These are phyloP conservation scores for Entomortierella lignicola DNA, from an alignment of 192 early-diverging fungal genomes.

Conservation along the genomic window DNA sequence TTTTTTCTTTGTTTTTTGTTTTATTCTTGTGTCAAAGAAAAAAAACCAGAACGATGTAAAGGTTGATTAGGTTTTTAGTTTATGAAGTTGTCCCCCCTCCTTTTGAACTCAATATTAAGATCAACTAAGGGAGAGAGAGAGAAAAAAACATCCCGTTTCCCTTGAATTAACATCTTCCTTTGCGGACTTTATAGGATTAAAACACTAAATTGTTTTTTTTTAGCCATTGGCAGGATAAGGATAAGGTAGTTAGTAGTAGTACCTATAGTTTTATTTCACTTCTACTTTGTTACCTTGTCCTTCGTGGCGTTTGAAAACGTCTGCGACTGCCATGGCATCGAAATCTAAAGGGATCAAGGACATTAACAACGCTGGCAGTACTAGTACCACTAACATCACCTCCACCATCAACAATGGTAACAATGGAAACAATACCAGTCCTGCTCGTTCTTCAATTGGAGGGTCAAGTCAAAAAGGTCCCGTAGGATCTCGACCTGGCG, in stretches of 20 bases:
- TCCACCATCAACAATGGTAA: neutral
- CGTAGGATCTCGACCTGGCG: constrained; percentile 30
- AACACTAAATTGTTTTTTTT: neutral
- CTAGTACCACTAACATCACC: neutral
- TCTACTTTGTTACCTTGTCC: neutral
- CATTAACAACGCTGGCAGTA: neutral
- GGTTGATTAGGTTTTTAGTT: too few species aligned
- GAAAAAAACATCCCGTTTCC: too few species aligned
- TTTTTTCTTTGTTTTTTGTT: too few species aligned
- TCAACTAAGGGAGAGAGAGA: too few species aligned
- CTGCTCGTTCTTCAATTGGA: neutral
- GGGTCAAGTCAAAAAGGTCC: constrained; percentile 12
- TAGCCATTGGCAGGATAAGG: neutral
- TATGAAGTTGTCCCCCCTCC: too few species aligned
- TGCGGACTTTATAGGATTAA: neutral
- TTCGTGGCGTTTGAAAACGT: neutral
- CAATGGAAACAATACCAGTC: neutral
- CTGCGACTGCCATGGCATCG: neutral
- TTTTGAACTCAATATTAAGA: too few species aligned
- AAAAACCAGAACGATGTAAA: too few species aligned
- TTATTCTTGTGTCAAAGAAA: too few species aligned
- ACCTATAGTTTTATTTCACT: neutral
- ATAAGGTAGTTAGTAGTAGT: neutral
- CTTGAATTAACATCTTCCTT: too few species aligned
- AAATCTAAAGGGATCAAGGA: neutral